Base-by-base conservation (phyloP, 2,329 filamentous ascomycete species). In the Teratosphaeria viscida region DNA sequence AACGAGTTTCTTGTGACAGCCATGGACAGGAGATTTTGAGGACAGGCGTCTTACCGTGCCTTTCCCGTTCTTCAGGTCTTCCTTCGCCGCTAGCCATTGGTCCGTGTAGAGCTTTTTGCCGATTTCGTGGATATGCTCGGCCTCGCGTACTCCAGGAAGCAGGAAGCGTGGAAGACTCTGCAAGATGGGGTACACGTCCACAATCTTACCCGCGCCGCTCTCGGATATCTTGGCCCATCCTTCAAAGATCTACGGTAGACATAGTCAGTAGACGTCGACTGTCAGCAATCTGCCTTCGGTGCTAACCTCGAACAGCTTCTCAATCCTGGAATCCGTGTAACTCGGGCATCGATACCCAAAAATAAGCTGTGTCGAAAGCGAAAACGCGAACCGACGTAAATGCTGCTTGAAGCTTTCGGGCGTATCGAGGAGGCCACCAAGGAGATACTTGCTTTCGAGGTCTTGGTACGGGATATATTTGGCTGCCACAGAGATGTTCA, bases 371-470 rank as follows among this genome's bases (percentile, higher is more conserved):
- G 78, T 81, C 0, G 77, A 78, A 10, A 82, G 63, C 1, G 79
- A 77, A 54, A 75, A 78, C 1, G 77, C 75, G 61, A 79, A 82
- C 35, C 79, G 73, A 10, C 77, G 72, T 19, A 81, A 72, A 56
- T 80, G 76, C 11, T 77, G 66, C 5, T 75, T 57, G 54, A 79
- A 79, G 1, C 72, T 60, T 1, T 75, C 63, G 0, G 79, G 80
- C 7, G 68, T 60, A 0, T 77, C 73, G 4, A 83, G 63, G 19
- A 84, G 69, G 5, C 78, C 77, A 54, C 71, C 61, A n/a, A 82
- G 70, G 79, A 84, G 80, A 55, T 78, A 75, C 65, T 79, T 81
- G 67, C 78, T 81, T 66, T 84, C 81, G 2, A 83, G 72, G 54
- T 79, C 75, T 63, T 84, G 81, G 62, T 83, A 84, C 1, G 78